Percentiles rank a stretch among this genome's conserved stretches.
These are phyloP conservation scores for Lanmaoa pseudosensibilis DNA, from an alignment of 768 basidiomycete species.

Conservation along the genomic window DNA sequence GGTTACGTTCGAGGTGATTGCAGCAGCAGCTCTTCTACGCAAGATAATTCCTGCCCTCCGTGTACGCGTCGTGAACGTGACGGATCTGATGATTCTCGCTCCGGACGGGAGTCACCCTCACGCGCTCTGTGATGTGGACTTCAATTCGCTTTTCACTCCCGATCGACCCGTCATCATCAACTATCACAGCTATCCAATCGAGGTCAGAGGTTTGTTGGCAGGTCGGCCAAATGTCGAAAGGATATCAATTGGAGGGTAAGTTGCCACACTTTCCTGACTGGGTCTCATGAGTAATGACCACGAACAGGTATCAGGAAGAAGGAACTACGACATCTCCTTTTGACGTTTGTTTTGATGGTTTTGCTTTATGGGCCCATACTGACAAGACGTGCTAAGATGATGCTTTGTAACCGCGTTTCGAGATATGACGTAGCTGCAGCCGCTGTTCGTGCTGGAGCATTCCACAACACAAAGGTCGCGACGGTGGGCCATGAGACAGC, in stretches of 20 bases:
- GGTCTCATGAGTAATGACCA: not conserved
- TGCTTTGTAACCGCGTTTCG: conserved; percentile 68
- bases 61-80: conserved; percentile 85
- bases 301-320: conserved; percentile 57
- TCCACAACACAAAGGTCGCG: conserved; percentile 52
- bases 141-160: conserved; percentile 68
- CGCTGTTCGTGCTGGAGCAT: conserved; percentile 57
- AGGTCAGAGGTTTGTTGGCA: conserved; percentile 65
- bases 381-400: conserved; percentile 50
- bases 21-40: conserved; percentile 78
- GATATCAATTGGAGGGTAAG: conserved; percentile 54
- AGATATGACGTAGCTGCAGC: conserved; percentile 64
- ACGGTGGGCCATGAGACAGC: conserved; percentile 57
- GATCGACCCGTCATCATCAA: conserved; percentile 75
- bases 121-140: conserved; percentile 59
- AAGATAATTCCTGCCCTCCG: conserved; percentile 69
- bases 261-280: conserved; percentile 1
- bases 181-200: conserved; percentile 80
- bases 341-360: conserved; percentile 46
- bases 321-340: conserved; percentile 85
- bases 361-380: not conserved
- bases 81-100: conserved; percentile 83
- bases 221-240: conserved; percentile 52
- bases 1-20: conserved; percentile 85
- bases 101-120: conserved; percentile 74